Evolutionary conservation across 768 basidiomycete genomes (phyloP).

Genomic region (Russula ochroleuca): DNA sequence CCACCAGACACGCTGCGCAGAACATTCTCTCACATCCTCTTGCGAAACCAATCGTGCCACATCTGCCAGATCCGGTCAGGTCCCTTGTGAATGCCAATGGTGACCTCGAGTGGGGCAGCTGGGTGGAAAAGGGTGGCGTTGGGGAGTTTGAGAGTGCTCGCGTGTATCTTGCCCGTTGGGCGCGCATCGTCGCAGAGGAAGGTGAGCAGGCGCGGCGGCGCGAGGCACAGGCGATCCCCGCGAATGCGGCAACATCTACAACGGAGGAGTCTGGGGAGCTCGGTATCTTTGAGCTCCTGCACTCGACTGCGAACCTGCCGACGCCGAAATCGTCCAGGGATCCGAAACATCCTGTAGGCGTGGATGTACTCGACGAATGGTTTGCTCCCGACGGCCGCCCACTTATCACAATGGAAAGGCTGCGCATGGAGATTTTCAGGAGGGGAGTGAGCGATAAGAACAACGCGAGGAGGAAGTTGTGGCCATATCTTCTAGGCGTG

Average conservation of each 20-base stretch:
- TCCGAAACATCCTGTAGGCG: conserved; percentile 71
- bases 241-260: conserved; percentile 40
- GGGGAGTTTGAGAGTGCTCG: conserved; percentile 96
- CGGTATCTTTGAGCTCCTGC: conserved; percentile 84
- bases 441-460: conserved; percentile 58
- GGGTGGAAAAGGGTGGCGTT: conserved; percentile 89
- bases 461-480: conserved; percentile 64
- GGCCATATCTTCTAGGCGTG: conserved; percentile 89
- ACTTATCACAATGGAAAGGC: conserved; percentile 58
- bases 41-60: conserved; percentile 93
- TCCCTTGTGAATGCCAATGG: conserved; percentile 87
- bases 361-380: conserved; percentile 71
- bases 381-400: conserved; percentile 70
- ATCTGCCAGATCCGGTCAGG: conserved; percentile 90
- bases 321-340: conserved; percentile 80
- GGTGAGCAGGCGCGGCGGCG: conserved; percentile 83
- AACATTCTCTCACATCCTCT: conserved; percentile 93
- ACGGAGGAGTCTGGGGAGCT: conserved; percentile 40
- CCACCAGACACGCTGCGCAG: conserved; percentile 89
- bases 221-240: conserved; percentile 68
- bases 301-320: conserved; percentile 73
- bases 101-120: conserved; percentile 89
- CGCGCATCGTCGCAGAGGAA: conserved; percentile 94
- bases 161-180: conserved; percentile 96
- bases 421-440: conserved; percentile 73